These are phyloP conservation scores for Sanghuangporus sanghuang DNA, from an alignment of 1,284 basidiomycete species.

Conservation along the genomic window DNA sequence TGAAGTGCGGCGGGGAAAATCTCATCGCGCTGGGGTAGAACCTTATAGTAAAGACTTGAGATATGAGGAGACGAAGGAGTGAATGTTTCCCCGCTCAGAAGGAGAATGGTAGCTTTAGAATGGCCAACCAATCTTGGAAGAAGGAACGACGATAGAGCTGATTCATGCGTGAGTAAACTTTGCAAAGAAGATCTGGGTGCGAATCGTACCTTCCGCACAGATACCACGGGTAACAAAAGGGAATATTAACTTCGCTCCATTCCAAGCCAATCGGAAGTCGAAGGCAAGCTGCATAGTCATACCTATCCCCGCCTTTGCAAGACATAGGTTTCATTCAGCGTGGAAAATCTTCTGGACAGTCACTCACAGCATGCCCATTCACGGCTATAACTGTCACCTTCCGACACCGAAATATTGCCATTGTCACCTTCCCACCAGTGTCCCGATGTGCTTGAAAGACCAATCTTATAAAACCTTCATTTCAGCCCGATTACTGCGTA, in stretches of 20 bases:
- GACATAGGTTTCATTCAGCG: neutral
- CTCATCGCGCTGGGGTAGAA: conserved; percentile 42
- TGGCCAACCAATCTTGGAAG: conserved; percentile 49
- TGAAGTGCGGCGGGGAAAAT: conserved; percentile 48
- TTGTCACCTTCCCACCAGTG: conserved; percentile 39
- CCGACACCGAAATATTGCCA: conserved; percentile 46
- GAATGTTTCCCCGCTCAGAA: conserved; percentile 43
- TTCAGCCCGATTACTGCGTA: neutral
- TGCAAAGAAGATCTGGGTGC: conserved; percentile 1
- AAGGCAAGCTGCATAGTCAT: conserved; percentile 52
- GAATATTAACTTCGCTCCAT: conserved; percentile 45
- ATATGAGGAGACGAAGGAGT: conserved; percentile 41
- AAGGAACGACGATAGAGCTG: conserved; percentile 47
- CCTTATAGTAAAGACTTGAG: conserved; percentile 39
- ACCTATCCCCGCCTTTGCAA: conserved; percentile 42
- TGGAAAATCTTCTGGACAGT: neutral
- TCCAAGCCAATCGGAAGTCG: conserved; percentile 52
- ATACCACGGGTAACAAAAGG: conserved; percentile 54
- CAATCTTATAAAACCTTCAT: neutral
- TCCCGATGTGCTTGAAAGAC: conserved; percentile 43
- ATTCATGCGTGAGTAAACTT: neutral
- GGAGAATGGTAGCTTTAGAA: conserved; percentile 44
- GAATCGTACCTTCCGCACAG: conserved; percentile 39
- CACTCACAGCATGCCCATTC: conserved; percentile 52
- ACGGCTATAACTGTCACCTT: conserved; percentile 55